A percentile compares a stretch with the other conserved stretches of the same genome.
These are phyloP conservation scores for Cercospora janseana DNA, from an alignment of 2,329 filamentous ascomycete species.

Conservation along the genomic window DNA sequence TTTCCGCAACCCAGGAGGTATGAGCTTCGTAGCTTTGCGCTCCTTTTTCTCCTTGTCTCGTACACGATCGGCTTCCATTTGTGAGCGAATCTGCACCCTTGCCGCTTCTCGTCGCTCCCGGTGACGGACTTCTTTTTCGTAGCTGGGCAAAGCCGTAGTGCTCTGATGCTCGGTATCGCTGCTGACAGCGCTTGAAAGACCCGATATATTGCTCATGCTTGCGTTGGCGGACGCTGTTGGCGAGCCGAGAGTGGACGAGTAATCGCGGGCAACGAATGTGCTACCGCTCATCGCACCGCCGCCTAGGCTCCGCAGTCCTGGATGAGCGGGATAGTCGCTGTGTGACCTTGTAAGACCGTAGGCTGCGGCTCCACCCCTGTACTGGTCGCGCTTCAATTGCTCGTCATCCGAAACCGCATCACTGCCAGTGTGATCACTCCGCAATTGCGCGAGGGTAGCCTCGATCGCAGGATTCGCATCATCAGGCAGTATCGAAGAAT, in stretches of 20 bases:
- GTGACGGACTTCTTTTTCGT: conserved; percentile 37
- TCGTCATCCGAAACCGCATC: conserved; percentile 22
- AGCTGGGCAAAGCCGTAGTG: conserved; percentile 37
- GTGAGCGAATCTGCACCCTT: conserved; percentile 35
- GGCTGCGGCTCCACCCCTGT: conserved; percentile 14
- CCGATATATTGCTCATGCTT: conserved; percentile 34
- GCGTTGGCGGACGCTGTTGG: conserved; percentile 26
- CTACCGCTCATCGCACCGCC: conserved; percentile 18
- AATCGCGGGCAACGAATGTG: conserved; percentile 24
- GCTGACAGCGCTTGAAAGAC: conserved; percentile 33
- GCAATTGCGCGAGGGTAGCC: conserved; percentile 24
- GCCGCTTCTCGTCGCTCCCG: conserved; percentile 35
- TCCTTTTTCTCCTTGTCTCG: conserved; percentile 41
- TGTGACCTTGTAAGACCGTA: conserved; percentile 18
- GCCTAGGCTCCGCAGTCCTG: conserved; percentile 27
- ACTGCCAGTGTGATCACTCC: conserved; percentile 21
- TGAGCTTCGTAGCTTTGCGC: conserved; percentile 42
- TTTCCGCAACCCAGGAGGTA: conserved; percentile 39
- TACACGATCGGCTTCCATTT: conserved; percentile 33
- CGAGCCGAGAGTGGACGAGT: conserved; percentile 22
- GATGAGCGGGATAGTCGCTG: conserved; percentile 24
- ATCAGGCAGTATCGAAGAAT: conserved; percentile 32
- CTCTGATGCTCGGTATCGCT: conserved; percentile 36
- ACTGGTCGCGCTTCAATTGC: conserved; percentile 23
- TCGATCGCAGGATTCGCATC: conserved; percentile 32